A percentile compares a stretch with the other conserved stretches of the same genome.
phyloP scores from a whole-genome alignment of 257 asterid genomes.

The Lavandula angustifolia region DNA sequence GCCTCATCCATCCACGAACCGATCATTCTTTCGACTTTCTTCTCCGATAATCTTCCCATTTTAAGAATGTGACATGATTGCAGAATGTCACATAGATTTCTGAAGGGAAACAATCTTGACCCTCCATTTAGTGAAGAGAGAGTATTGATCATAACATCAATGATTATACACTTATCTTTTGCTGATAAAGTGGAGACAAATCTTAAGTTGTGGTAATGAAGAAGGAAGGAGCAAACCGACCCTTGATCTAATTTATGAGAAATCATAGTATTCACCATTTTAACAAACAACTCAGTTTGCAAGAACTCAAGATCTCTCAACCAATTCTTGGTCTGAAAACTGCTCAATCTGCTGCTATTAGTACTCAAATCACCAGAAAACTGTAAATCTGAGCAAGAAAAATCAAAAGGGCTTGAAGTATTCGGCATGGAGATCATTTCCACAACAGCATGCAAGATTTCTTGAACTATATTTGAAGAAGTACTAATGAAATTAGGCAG shows the following conservation, averaged over 20 bases:
- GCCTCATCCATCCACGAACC: constrained; percentile 59
- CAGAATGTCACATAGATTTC: constrained; percentile 46
- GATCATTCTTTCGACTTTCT: constrained; percentile 48
- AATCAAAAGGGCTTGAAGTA: constrained; percentile 36
- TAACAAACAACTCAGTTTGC: constrained; percentile 39
- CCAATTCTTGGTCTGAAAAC: constrained; percentile 42
- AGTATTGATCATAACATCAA: constrained; percentile 35
- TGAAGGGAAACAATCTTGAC: constrained; percentile 37
- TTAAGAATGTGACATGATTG: constrained; percentile 35
- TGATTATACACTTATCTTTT: constrained; percentile 35
- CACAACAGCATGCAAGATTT: constrained; percentile 45
- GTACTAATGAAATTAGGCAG: not conserved
- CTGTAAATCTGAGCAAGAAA: constrained; percentile 20
- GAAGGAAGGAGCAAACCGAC: constrained; percentile 47
- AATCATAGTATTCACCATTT: constrained; percentile 39
- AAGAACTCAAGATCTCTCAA: constrained; percentile 48
- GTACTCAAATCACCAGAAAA: constrained; percentile 42
- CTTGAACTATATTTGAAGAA: constrained; percentile 34
- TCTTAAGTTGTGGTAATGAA: constrained; percentile 42
- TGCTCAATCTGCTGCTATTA: constrained; percentile 38
- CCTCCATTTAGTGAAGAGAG: constrained; percentile 39
- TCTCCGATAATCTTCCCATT: constrained; percentile 24
- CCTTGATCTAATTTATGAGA: constrained; percentile 37
- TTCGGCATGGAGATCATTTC: constrained; percentile 31
- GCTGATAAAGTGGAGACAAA: constrained; percentile 17